Conservation (phyloP, 2,329 filamentous ascomycete genomes). For the Spiromastix sp. region DNA sequence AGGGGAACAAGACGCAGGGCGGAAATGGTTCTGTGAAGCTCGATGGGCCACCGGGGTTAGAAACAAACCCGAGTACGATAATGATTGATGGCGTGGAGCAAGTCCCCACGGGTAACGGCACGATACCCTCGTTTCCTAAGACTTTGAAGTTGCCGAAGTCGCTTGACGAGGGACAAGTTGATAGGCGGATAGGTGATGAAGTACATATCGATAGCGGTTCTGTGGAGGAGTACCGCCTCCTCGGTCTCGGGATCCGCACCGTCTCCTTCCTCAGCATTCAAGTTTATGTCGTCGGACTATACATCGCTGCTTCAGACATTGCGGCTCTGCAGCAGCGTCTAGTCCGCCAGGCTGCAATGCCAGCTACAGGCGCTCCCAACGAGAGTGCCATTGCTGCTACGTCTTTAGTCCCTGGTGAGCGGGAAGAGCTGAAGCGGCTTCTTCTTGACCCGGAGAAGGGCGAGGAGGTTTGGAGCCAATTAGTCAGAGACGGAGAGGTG, state of each 20-base stretch:
- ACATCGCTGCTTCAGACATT: conserved; percentile 76
- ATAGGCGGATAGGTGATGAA: conserved; percentile 25
- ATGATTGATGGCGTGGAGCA: conserved; percentile 57
- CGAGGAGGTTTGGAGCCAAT: conserved; percentile 61
- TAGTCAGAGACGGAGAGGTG: conserved; percentile 58
- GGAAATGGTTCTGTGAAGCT: conserved; percentile 29
- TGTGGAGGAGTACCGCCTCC: conserved; percentile 67
- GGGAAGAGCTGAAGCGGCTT: conserved; percentile 56
- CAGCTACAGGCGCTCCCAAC: conserved; percentile 18
- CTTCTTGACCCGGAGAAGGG: conserved; percentile 61
- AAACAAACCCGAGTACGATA: conserved; percentile 22
- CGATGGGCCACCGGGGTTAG: conserved; percentile 31
- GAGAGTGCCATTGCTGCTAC: conserved; percentile 59
- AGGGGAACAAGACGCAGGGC: background rate
- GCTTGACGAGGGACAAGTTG: conserved; percentile 25
- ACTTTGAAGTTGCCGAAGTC: conserved; percentile 52
- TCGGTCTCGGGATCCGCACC: conserved; percentile 77
- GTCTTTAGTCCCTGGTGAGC: conserved; percentile 72
- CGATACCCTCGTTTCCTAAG: conserved; percentile 69
- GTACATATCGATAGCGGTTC: conserved; percentile 27
- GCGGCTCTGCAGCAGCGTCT: conserved; percentile 68
- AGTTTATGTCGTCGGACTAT: conserved; percentile 91
- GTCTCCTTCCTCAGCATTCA: conserved; percentile 85
- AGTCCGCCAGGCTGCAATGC: conserved; percentile 53
- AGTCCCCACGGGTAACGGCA: conserved; percentile 69